Base-by-base conservation (phyloP, 441 rosid species). In the Oxalis stricta region DNA sequence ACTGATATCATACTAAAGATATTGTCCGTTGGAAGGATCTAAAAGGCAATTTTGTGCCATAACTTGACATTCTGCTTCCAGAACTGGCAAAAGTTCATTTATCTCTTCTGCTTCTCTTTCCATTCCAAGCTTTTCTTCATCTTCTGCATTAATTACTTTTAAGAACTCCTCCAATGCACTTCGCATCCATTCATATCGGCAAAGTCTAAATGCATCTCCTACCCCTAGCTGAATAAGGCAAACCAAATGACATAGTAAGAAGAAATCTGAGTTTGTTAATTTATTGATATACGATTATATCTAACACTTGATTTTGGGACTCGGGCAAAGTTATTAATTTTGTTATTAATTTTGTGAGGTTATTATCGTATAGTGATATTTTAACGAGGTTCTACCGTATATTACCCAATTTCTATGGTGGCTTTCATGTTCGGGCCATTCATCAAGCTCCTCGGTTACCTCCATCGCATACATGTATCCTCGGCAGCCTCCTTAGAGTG, bases 181-280 rank as follows among this genome's bases (percentile, higher is more conserved):
- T 5, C 77, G 64, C 95, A 84, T 84, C 95, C 95, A 84, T 16
- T 76, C 92, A 15, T 81, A 84, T 16, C 85, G 72, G 59, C 95
- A 84, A 17, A 73, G 54, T 39, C 68, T 63, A 23, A 61, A 76
- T 5, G 95, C 91, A 17, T 77, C 82, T 42, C 76, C 54, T 24
- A 70, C 54, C 52, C 38, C 77, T 55, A 84, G 44, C 91, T 80
- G 73, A 42, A 37, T n/a, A 33, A 54, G 11, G 13, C 6, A 46
- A 42, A 46, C 19, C n/a, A n/a, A n/a, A n/a, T n/a, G n/a, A 30
- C 13, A 51, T 31, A 4, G 10, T 17, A 16, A 44, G 14, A 24
- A 19, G 31, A 15, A 13, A 16, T 21, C 19, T n/a, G 21, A 13
- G 7, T 15, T 41, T 17, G 8, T 26, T 26, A 11, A 2, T 26